These are phyloP conservation scores for Lachnellula suecica DNA, from an alignment of 2,329 filamentous ascomycete species.

Conservation along the genomic window DNA sequence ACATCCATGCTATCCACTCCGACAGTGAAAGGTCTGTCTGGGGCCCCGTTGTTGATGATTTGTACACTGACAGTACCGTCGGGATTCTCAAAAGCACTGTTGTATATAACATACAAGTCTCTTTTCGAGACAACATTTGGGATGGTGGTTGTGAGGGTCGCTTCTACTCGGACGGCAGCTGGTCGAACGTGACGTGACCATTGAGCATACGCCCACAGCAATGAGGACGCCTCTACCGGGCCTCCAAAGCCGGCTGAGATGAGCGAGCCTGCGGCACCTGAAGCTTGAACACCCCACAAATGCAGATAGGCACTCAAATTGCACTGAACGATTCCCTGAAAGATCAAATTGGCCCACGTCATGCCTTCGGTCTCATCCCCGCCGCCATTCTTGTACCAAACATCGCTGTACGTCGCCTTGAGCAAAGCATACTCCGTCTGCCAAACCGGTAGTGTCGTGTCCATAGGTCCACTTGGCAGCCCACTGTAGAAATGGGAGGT, in stretches of 20 bases:
- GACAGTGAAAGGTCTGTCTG: too few species aligned
- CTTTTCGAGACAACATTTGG: too few species aligned
- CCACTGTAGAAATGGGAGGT: constrained; percentile 42
- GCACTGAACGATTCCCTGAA: constrained; percentile 46
- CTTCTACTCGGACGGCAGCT: constrained; percentile 15
- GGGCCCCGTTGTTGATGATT: too few species aligned
- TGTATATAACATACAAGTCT: too few species aligned
- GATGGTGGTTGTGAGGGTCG: too few species aligned
- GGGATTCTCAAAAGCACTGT: too few species aligned
- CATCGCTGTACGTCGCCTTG: constrained; percentile 41
- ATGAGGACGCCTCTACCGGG: constrained; percentile 7
- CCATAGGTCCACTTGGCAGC: constrained; percentile 39
- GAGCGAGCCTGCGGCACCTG: constrained; percentile 29
- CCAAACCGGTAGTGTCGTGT: constrained; percentile 46
- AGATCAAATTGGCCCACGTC: constrained; percentile 55
- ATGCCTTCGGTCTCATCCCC: constrained; percentile 51
- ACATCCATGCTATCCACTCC: too few species aligned
- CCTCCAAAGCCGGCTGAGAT: constrained; percentile 29
- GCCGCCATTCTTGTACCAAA: constrained; percentile 47
- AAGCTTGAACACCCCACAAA: constrained; percentile 44
- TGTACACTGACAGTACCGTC: too few species aligned
- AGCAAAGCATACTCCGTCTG: constrained; percentile 51
- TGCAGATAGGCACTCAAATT: constrained; percentile 53
- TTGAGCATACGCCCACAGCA: constrained; percentile 23
- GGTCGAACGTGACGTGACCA: constrained; percentile 18